Percentiles rank a stretch among this genome's conserved stretches.
phyloP scores from a whole-genome alignment of 2,329 filamentous ascomycete species.

The Mycocentrospora acerina region DNA sequence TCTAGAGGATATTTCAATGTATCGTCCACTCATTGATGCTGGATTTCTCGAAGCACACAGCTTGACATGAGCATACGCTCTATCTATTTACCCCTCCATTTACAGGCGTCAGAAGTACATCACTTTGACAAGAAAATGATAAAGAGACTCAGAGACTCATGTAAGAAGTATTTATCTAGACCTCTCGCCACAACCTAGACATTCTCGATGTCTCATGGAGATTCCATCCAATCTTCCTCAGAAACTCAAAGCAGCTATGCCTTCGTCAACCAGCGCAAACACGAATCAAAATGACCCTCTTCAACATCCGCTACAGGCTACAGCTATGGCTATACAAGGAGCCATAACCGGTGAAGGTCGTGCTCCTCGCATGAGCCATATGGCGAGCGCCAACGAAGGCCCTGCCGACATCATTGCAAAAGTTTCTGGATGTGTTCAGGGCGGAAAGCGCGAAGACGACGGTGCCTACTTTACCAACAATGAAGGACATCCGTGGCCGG shows the following conservation, averaged over 20 bases:
- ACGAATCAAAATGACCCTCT: constrained; percentile 35
- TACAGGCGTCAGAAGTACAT: constrained; percentile 20
- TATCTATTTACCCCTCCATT: constrained; percentile 1
- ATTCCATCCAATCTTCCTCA: constrained; percentile 13
- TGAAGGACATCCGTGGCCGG: constrained; percentile 55
- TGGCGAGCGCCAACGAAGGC: constrained; percentile 52
- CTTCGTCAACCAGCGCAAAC: constrained; percentile 26
- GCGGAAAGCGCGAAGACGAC: constrained; percentile 53
- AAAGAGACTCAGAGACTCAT: constrained; percentile 1
- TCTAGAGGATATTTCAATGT: too few relatives aligned
- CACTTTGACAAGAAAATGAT: constrained; percentile 16
- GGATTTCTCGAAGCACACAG: background rate
- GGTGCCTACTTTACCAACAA: constrained; percentile 58
- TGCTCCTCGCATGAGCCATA: constrained; percentile 42
- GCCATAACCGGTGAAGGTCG: constrained; percentile 42
- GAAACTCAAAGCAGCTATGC: constrained; percentile 21
- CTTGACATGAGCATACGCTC: constrained; percentile 3
- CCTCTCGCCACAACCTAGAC: constrained; percentile 8
- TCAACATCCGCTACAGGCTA: constrained; percentile 47
- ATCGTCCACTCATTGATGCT: too few relatives aligned
- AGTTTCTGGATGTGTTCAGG: constrained; percentile 49
- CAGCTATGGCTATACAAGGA: constrained; percentile 45
- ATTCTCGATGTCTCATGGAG: constrained; percentile 12
- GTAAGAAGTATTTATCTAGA: constrained; percentile 6
- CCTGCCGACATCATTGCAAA: constrained; percentile 55